Evolutionary conservation across 345 rosid genomes (phyloP).

Genomic region (Diplotaxis tenuifolia): DNA sequence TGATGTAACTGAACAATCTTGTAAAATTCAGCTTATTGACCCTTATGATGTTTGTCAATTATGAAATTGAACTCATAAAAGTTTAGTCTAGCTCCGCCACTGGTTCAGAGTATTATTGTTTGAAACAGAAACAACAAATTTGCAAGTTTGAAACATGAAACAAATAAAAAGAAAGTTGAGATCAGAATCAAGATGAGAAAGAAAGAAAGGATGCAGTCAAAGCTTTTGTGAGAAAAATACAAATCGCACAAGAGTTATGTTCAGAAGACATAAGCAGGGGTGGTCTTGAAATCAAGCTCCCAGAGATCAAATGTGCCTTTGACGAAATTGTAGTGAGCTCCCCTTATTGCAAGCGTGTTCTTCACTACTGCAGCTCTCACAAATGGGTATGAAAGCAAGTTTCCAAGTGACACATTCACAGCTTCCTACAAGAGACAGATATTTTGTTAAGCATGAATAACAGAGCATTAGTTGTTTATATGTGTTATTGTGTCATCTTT

Average conservation of each 20-base stretch:
- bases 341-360: slow-evolving; percentile 51
- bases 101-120: slow-evolving; percentile 28
- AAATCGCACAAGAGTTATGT: slow-evolving; percentile 15
- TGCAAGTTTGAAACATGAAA: slow-evolving; percentile 13
- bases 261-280: slow-evolving; percentile 37
- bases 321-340: slow-evolving; percentile 78
- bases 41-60: too few relatives aligned
- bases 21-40: too few relatives aligned
- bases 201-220: slow-evolving; percentile 22
- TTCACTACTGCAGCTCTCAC: slow-evolving; percentile 66
- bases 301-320: slow-evolving; percentile 67
- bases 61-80: too few relatives aligned
- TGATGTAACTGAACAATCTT: too few relatives aligned
- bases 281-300: slow-evolving; percentile 63
- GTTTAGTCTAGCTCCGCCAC: too few relatives aligned
- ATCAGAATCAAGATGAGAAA: slow-evolving; percentile 24
- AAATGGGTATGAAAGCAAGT: slow-evolving; percentile 72
- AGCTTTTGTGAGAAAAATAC: not conserved
- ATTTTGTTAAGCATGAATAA: not conserved
- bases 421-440: slow-evolving; percentile 51
- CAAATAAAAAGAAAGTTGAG: slow-evolving; percentile 9
- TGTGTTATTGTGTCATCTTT: not conserved
- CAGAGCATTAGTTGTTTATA: not conserved
- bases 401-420: slow-evolving; percentile 77
- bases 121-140: slow-evolving; percentile 14